Conservation (phyloP, 495 filamentous ascomycete species). For the Lineolata rhizophorae region DNA sequence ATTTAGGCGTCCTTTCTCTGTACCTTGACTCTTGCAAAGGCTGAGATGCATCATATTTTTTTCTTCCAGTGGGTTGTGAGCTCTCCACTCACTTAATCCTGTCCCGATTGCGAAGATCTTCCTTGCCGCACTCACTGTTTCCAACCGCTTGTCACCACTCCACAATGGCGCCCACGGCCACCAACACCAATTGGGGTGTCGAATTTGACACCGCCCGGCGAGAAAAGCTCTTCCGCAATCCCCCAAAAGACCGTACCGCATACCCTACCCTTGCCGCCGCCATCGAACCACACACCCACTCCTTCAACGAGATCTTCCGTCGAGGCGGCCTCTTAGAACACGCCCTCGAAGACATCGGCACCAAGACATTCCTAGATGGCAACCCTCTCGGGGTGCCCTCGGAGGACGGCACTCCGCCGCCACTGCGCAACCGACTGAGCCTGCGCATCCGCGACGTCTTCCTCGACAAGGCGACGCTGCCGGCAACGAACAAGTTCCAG, state of each 20-base stretch:
- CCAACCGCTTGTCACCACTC: too few relatives aligned
- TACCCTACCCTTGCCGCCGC: conserved; percentile 71
- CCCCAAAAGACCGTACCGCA: conserved; percentile 66
- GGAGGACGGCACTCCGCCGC: conserved; percentile 11
- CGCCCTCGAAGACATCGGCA: conserved; percentile 71
- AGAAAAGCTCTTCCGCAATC: conserved; percentile 69
- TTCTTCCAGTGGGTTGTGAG: too few relatives aligned
- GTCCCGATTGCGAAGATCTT: too few relatives aligned
- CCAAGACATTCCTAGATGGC: conserved; percentile 68
- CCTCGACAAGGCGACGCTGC: conserved; percentile 53
- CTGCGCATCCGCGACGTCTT: conserved; percentile 56
- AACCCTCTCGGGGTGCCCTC: conserved; percentile 27
- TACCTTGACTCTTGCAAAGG: too few relatives aligned
- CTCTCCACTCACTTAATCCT: too few relatives aligned
- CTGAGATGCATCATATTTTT: too few relatives aligned
- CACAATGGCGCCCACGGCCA: conserved; percentile 32
- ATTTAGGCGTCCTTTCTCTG: too few relatives aligned
- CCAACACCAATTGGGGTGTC: conserved; percentile 51
- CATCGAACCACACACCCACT: conserved; percentile 74
- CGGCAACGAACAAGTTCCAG: conserved; percentile 57
- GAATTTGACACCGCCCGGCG: conserved; percentile 62
- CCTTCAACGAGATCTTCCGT: conserved; percentile 85
- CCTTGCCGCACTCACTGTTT: too few relatives aligned
- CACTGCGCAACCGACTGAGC: conserved; percentile 40
- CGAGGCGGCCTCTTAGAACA: conserved; percentile 46